These are phyloP conservation scores for Phytophthora megakarya DNA, from an alignment of 352 stramenopile genomes.

Conservation along the genomic window DNA sequence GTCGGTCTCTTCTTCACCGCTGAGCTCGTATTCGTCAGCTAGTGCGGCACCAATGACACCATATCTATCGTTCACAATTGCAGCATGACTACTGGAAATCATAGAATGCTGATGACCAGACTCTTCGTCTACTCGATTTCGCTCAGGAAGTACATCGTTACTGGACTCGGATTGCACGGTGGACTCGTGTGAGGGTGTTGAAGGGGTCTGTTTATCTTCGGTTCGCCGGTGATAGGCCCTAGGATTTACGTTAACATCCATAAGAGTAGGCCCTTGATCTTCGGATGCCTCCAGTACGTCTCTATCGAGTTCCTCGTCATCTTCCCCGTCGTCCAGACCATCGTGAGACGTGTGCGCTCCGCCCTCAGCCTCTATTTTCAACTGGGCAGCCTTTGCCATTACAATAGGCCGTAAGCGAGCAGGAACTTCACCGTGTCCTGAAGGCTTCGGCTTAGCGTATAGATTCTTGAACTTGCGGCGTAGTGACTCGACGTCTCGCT, in stretches of 20 bases:
- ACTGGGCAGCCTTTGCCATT: background rate
- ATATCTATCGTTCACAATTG: background rate
- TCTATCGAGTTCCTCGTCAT: background rate
- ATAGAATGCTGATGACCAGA: no score
- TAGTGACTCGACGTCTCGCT: background rate
- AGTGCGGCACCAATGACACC: background rate
- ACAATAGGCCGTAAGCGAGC: background rate
- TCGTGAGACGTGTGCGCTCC: background rate
- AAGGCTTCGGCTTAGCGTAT: background rate
- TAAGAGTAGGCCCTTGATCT: no score
- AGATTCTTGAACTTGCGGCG: background rate
- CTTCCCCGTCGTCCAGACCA: background rate
- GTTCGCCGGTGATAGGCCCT: no score
- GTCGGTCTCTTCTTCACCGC: background rate
- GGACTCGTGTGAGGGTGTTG: background rate
- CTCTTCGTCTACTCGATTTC: no score
- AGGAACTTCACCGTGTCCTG: background rate
- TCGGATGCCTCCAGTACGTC: no score
- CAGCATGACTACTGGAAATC: no score
- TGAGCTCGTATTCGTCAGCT: background rate
- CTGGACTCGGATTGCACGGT: no score
- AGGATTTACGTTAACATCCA: no score
- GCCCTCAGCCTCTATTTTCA: background rate
- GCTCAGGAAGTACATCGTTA: no score
- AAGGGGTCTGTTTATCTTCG: background rate